Evolutionary conservation across 768 basidiomycete genomes (phyloP), one percentile per base, ranked within the genome.

Genomic region (Russula griseocarnosa): DNA sequence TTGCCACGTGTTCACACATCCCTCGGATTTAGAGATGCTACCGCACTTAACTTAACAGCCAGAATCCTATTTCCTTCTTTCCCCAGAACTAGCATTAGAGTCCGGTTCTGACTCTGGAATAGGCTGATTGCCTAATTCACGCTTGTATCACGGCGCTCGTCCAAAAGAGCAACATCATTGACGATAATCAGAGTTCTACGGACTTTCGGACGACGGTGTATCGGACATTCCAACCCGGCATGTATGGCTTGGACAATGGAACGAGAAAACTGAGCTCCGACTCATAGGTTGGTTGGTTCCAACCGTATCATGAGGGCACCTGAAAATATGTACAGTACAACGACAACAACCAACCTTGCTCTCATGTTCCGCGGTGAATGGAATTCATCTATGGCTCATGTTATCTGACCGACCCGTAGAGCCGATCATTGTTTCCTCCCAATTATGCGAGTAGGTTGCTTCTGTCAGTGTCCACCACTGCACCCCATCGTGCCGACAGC

Each of bases 401-500:
- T 57, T 20, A 55, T 36, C 24, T 50, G 42, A 16, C 51, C 51
- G 42, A 16, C 51, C 51, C 50, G 58, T 8, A 30, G 8, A 16
- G 11, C 26, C 32, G 1, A 26, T 10, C 18, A 28, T n/a, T n/a
- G 1, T n/a, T 5, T 4, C 8, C n/a, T n/a, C 9, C 9, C 42
- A 9, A 8, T n/a, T 20, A 34, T 34, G 10, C 40, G 14, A 7
- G 6, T 7, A 18, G 56, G 38, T 68, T 67, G 0, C 40, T 34
- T 34, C 34, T 0, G 34, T 11, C 34, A 34, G 10, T 34, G 34
- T 11, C 34, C 11, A 2, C 11, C 34, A 11, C 34, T 2, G 38
- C 38, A 16, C n/a, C 67, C 67, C 58, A 61, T 54, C 13, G 68
- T 62, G 7, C 58, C 56, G 13, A n/a, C n/a, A n/a, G n/a, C n/a